Evolutionary conservation across 169 alveolate genomes (phyloP).

Genomic region (Plasmodium yoelii): DNA sequence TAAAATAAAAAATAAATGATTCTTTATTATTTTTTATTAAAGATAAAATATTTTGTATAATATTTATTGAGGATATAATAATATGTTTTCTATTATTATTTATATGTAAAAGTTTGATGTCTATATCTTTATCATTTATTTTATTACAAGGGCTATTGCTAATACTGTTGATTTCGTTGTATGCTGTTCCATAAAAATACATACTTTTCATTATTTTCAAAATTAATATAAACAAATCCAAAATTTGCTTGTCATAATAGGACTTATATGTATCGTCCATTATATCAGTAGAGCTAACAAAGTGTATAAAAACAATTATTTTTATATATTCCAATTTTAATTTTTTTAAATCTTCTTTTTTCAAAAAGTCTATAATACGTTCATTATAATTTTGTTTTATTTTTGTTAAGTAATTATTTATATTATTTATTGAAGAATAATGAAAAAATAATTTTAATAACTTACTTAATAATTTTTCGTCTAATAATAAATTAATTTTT

Average conservation of each 20-base stretch:
- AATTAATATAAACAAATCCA: slow-evolving; percentile 27
- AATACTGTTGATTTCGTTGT: neutral
- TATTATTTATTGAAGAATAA: slow-evolving; percentile 37
- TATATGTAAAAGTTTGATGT: neutral
- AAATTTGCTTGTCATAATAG: slow-evolving; percentile 16
- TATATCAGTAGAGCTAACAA: slow-evolving; percentile 33
- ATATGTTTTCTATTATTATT: slow-evolving; percentile 32
- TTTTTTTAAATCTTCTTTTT: slow-evolving; percentile 18
- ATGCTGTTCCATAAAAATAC: slow-evolving; percentile 3
- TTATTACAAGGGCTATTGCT: neutral
- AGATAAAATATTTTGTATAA: slow-evolving; percentile 57
- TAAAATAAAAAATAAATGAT: slow-evolving; percentile 48
- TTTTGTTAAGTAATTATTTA: slow-evolving; percentile 29
- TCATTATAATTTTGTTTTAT: slow-evolving; percentile 40
- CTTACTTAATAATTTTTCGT: slow-evolving; percentile 51
- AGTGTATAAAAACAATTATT: slow-evolving; percentile 57
- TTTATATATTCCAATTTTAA: slow-evolving; percentile 60
- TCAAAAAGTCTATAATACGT: slow-evolving; percentile 1
- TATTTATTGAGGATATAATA: slow-evolving; percentile 36
- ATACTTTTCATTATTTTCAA: slow-evolving; percentile 37
- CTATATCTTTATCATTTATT: neutral
- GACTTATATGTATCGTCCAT: slow-evolving; percentile 3
- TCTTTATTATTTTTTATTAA: slow-evolving; percentile 42
- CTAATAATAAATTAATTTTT: slow-evolving; percentile 43
- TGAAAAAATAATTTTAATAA: slow-evolving; percentile 35